These are phyloP conservation scores for Alternaria sp. DNA, from an alignment of 2,329 filamentous ascomycete species.

Conservation along the genomic window DNA sequence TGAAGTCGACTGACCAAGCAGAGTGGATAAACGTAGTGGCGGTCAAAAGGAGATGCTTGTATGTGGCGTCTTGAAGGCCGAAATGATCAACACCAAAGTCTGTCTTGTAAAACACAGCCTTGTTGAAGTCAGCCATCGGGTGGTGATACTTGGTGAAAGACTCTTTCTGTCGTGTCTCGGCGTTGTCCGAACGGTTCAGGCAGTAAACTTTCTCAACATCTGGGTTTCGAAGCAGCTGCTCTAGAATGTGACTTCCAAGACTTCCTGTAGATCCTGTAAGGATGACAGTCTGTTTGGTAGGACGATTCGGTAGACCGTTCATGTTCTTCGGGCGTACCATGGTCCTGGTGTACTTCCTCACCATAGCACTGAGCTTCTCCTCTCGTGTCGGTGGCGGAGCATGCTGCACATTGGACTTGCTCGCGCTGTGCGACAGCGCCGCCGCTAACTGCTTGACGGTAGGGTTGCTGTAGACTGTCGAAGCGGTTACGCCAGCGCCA, in stretches of 20 bases:
- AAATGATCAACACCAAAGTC: slow-evolving; percentile 36
- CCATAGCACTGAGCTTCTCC: slow-evolving; percentile 1
- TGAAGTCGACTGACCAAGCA: slow-evolving; percentile 66
- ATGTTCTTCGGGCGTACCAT: neutral
- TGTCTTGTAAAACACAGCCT: slow-evolving; percentile 1
- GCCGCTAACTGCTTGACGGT: neutral
- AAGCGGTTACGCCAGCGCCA: neutral
- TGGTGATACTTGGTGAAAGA: slow-evolving; percentile 7
- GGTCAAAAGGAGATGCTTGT: slow-evolving; percentile 16
- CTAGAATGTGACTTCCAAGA: slow-evolving; percentile 32
- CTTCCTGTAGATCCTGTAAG: slow-evolving; percentile 38
- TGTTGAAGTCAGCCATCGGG: slow-evolving; percentile 14
- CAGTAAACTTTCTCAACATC: slow-evolving; percentile 30
- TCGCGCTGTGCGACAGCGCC: neutral
- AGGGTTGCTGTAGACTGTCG: slow-evolving; percentile 5
- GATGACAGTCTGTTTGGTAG: slow-evolving; percentile 17
- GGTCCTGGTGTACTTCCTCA: slow-evolving; percentile 2
- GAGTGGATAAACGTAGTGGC: slow-evolving; percentile 59
- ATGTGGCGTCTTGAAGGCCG: slow-evolving; percentile 46
- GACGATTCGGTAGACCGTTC: neutral
- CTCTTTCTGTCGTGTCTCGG: slow-evolving; percentile 18
- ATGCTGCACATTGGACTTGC: neutral
- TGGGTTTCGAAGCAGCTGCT: slow-evolving; percentile 23
- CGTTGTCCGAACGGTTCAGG: slow-evolving; percentile 29
- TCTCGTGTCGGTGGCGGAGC: neutral